Evolutionary conservation across 805 yeast genomes (phyloP).

Genomic region (Torulaspora delbrueckii): DNA sequence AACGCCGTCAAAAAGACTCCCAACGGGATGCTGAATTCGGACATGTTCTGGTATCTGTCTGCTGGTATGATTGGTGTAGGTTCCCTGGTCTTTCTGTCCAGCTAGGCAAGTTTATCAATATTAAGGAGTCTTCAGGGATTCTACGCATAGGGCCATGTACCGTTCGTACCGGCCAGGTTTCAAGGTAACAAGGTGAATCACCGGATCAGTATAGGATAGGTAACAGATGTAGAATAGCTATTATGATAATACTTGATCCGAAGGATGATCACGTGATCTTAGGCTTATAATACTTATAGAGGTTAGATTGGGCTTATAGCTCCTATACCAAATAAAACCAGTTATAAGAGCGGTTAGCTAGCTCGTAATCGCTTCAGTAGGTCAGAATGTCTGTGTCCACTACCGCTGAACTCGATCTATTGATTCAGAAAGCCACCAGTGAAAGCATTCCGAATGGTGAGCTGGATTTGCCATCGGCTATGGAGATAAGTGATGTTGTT

Average conservation of each 20-base stretch:
- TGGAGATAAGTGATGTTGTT: slow-evolving; percentile 83
- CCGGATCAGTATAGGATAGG: background rate
- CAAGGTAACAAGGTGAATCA: background rate
- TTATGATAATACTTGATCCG: too few relatives aligned
- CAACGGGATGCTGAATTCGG: slow-evolving; percentile 16
- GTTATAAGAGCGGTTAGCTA: background rate
- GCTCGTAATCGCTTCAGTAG: background rate
- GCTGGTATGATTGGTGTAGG: slow-evolving; percentile 28
- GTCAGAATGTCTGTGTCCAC: slow-evolving; percentile 26
- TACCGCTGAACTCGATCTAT: slow-evolving; percentile 46
- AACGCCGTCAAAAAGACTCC: slow-evolving; percentile 48
- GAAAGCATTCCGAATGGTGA: slow-evolving; percentile 92
- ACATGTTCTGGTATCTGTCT: slow-evolving; percentile 27
- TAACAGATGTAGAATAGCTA: background rate
- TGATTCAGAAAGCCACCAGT: slow-evolving; percentile 73
- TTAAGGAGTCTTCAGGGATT: background rate
- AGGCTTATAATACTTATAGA: background rate
- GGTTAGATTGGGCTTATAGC: background rate
- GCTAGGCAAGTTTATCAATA: background rate
- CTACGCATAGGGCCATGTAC: background rate
- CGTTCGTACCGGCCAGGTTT: background rate
- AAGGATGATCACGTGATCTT: background rate
- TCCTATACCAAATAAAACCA: background rate
- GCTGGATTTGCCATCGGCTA: slow-evolving; percentile 63
- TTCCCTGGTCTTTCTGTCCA: slow-evolving; percentile 26